Base-by-base conservation (phyloP, 768 basidiomycete species). In the Tulasnella sp. region DNA sequence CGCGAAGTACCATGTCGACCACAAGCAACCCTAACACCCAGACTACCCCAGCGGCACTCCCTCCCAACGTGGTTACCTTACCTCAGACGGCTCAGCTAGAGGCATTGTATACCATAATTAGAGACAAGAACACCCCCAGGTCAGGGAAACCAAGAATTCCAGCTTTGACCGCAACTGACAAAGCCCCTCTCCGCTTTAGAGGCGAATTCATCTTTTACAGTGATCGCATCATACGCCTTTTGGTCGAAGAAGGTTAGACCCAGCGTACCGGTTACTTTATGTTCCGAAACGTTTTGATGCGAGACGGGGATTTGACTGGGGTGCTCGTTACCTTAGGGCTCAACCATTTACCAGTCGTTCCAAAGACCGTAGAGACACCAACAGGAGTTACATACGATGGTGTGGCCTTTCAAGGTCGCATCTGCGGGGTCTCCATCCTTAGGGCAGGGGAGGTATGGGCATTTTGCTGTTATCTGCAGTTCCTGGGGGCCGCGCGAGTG, bases 121-220 rank as follows among this genome's bases (percentile, higher is more conserved):
- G 94, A 51, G 83, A 94, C 69, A 84, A 82, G 70, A 78, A 83
- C 39, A 96, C 94, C 2, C 78, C 79, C 25, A 74, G 92, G 53
- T 70, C 21, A 21, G n/a, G 37, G 29, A 29, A 2, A 43, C 15
- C 49, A 36, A 37, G 17, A 23, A 5, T 17, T 35, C 19, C 7
- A 19, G 37, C 50, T 12, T 11, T 11, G 34, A 39, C 34, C n/a
- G 14, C 31, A 27, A 29, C 36, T 41, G 32, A 31, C 46, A 27
- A 59, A 11, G 15, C 5, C 23, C 45, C 39, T 19, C 15, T 54
- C 50, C n/a, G 31, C 32, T 40, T n/a, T 49, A 69, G 72, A 25
- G 92, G 92, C 6, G 96, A 98, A 67, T 99, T 99, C 65, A 77
- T 99, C 60, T 99, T 98, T 71, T 93, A 93, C 69, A 86, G 85